phyloP scores from a whole-genome alignment of 768 basidiomycete genomes.

The Lentinula boryana region DNA sequence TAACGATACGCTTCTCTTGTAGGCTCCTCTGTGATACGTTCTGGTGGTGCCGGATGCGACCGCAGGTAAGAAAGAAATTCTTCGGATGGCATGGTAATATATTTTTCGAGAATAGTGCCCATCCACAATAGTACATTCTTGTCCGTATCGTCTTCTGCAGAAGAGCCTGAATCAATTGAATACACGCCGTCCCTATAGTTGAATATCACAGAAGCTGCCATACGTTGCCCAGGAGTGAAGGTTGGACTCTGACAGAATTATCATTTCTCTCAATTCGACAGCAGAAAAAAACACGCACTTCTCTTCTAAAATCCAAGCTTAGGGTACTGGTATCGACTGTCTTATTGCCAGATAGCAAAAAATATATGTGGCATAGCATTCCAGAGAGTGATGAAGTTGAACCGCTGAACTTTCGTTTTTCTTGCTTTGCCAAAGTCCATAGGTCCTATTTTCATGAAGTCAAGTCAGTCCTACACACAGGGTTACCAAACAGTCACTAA shows the following conservation, averaged over 20 bases:
- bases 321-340: constrained; percentile 55
- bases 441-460: constrained; percentile 47
- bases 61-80: constrained; percentile 60
- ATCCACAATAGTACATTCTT: constrained; percentile 76
- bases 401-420: constrained; percentile 65
- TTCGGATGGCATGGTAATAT: constrained; percentile 59
- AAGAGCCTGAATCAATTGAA: constrained; percentile 52
- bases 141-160: constrained; percentile 32
- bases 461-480: neutral
- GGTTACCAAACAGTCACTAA: constrained; percentile 20
- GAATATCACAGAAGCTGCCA: constrained; percentile 68
- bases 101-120: constrained; percentile 87
- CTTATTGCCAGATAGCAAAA: constrained; percentile 72
- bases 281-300: constrained; percentile 37
- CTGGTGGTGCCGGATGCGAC: constrained; percentile 21
- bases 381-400: constrained; percentile 88
- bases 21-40: constrained; percentile 23
- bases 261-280: neutral
- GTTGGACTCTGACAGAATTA: constrained; percentile 35
- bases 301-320: constrained; percentile 50
- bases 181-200: constrained; percentile 63
- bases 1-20: constrained; percentile 79
- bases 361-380: constrained; percentile 83
- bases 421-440: constrained; percentile 47
- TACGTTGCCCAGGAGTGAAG: constrained; percentile 76